Conservation (phyloP, 116 monocot genomes). For the Cymodocea nodosa region DNA sequence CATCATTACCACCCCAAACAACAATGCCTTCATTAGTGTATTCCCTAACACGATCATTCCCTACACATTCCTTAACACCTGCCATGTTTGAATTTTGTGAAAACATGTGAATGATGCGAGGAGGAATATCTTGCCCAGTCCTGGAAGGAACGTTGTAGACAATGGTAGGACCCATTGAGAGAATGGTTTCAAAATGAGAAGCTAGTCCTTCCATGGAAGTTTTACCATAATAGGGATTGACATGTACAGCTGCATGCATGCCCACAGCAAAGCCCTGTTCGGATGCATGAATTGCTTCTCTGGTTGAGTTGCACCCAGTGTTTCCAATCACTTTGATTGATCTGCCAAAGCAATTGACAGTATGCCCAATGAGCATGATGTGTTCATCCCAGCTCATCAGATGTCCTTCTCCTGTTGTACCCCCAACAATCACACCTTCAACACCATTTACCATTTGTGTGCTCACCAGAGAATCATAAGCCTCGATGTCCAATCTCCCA, state of each 20-base stretch:
- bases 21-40: conserved; percentile 49
- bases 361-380: conserved; percentile 87
- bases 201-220: conserved; percentile 64
- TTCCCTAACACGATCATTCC: conserved; percentile 47
- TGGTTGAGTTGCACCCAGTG: conserved; percentile 82
- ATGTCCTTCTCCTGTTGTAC: conserved; percentile 89
- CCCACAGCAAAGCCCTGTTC: conserved; percentile 94
- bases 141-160: conserved; percentile 80
- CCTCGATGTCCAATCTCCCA: conserved; percentile 86
- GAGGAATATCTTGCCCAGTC: conserved; percentile 78
- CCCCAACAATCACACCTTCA: conserved; percentile 91
- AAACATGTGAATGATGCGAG: conserved; percentile 34
- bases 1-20: conserved; percentile 77
- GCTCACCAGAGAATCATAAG: conserved; percentile 64
- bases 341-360: conserved; percentile 67
- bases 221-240: conserved; percentile 94
- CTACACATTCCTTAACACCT: conserved; percentile 80
- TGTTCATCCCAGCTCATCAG: conserved; percentile 93
- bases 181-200: conserved; percentile 58
- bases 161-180: conserved; percentile 76
- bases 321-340: conserved; percentile 75
- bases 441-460: conserved; percentile 63
- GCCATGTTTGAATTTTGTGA: conserved; percentile 42
- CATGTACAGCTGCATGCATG: conserved; percentile 84
- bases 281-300: conserved; percentile 72